Base-by-base conservation (phyloP, 805 yeast species). In the Candida maesae region DNA sequence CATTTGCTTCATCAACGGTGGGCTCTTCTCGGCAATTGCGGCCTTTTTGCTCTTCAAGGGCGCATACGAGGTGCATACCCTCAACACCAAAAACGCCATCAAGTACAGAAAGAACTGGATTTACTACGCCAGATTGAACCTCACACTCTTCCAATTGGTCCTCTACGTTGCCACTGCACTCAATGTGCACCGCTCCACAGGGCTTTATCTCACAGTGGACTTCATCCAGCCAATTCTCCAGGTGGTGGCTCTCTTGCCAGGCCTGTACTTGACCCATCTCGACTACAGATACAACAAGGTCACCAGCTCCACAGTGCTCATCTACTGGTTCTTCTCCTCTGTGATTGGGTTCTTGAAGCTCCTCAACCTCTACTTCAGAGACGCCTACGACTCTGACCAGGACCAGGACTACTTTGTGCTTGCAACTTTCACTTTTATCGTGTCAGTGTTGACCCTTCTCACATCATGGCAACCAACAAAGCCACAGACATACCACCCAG, bases 271-370 rank as follows among this genome's bases (percentile, higher is more conserved):
- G 26, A 83, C 87, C 43, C 84, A 79, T 61, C 58, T 84, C 44
- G 97, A 91, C 59, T 82, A 79, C 54, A 76, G 72, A 60, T 78
- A 84, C 58, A 58, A 79, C 10, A 70, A 65, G 32, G 74, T 85
- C 17, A 79, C 96, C 2, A 76, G 73, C 50, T 82, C 91, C 2
- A 68, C 77, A 0, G 64, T 89, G 35, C 71, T 91, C 29, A 70
- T 82, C 47, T 91, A 76, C 63, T 91, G 96, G 96, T 65, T 84
- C 35, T 68, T 79, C 42, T 68, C 73, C 30, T 51, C 73, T 1
- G 39, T 81, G 6, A 66, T 78, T 26, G 74, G 75, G 17, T 41
- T 66, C 10, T 64, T 76, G 28, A 74, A 75, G 47, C 51, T 76
- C 5, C 51, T 64, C 24, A 70, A 72, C 47, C 50, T 66, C 26